Percentiles rank a stretch among this genome's conserved stretches.
Conservation (phyloP, 139 green algal genomes). For the Haematococcus sp. region DNA sequence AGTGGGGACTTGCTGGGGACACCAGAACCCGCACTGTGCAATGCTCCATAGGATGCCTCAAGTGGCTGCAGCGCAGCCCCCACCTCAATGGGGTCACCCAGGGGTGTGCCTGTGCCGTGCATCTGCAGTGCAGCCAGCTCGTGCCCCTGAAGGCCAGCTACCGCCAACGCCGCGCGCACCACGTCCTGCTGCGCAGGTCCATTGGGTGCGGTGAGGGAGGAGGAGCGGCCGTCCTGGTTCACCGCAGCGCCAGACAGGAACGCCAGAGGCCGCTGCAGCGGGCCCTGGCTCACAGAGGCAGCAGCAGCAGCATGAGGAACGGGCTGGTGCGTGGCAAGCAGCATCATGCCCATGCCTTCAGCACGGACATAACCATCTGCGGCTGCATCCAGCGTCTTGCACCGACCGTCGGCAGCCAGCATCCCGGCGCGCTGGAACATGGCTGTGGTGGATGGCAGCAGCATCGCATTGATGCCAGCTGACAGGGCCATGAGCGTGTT, state of each 20-base stretch:
- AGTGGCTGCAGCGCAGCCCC: slow-evolving; percentile 34
- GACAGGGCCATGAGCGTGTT: slow-evolving; percentile 36
- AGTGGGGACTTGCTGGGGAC: too few relatives aligned
- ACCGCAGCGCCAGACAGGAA: slow-evolving; percentile 38
- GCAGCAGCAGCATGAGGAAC: not conserved
- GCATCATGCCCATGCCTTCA: slow-evolving; percentile 33
- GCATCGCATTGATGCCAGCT: slow-evolving; percentile 73
- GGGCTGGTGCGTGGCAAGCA: slow-evolving; percentile 29
- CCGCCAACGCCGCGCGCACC: slow-evolving; percentile 49
- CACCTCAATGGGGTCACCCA: slow-evolving; percentile 87
- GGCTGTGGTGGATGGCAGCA: slow-evolving; percentile 64
- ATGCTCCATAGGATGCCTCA: not conserved
- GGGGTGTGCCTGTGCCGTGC: slow-evolving; percentile 77
- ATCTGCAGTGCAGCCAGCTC: slow-evolving; percentile 45
- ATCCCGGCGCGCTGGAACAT: slow-evolving; percentile 71
- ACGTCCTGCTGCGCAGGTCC: slow-evolving; percentile 80
- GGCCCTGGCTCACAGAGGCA: not conserved
- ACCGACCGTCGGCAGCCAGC: slow-evolving; percentile 76
- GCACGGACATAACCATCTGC: slow-evolving; percentile 67
- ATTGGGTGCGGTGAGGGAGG: slow-evolving; percentile 85
- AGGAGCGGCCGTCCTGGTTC: slow-evolving; percentile 85
- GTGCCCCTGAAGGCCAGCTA: not conserved
- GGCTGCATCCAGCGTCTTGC: slow-evolving; percentile 77
- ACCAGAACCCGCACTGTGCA: too few relatives aligned
- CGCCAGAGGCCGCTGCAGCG: slow-evolving; percentile 12